Evolutionary conservation across 768 basidiomycete genomes (phyloP), one percentile per base, ranked within the genome.

Genomic region (Macrolepiota albuminosa): DNA sequence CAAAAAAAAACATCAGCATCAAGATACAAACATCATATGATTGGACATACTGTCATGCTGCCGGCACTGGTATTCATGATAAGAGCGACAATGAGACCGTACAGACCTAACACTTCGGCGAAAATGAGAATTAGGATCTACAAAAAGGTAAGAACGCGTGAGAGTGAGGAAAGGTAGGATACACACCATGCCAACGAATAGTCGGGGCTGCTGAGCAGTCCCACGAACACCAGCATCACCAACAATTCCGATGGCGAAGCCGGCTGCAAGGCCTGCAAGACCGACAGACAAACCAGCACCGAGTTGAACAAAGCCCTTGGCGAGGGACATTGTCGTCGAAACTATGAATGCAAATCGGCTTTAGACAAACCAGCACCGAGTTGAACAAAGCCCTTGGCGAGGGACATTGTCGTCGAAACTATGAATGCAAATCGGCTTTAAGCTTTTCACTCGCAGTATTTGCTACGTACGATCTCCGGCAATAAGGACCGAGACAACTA

Each of bases 211-310:
- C 74, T 98, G 96, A 49, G 95, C 96, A 56, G 95, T 97, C 61
- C 96, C 97, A 49, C 97, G 82, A 33, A 98, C 97, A 82, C 97
- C 96, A 61, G 96, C 95, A 72, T 99, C 97, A 71, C 97, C 97
- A 59, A 98, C 97, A 70, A 98, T 98, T 59, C 97, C 97, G 70
- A 99, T 88, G 62, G 97, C 97, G 66, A 98, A 96, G 53, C 97
- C 97, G 61, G 96, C 96, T 54, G 95, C 92, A 40, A 99, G 84
- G 82, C 96, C 96, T 46, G 95, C 92, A 54, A 93, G 86, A 67
- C 94, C 93, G 69, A 95, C 93, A 1, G 93, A 84, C 52, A 96
- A 85, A 71, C 95, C 95, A 46, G 94, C 95, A 70, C 94, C 95
- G 60, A 97, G 90, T 68, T 96, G 93, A 57, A 92, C 84, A 75